A percentile compares a stretch with the other conserved stretches of the same genome.
phyloP scores from a whole-genome alignment of 495 filamentous ascomycete genomes.

The Cairneyella variabilis region DNA sequence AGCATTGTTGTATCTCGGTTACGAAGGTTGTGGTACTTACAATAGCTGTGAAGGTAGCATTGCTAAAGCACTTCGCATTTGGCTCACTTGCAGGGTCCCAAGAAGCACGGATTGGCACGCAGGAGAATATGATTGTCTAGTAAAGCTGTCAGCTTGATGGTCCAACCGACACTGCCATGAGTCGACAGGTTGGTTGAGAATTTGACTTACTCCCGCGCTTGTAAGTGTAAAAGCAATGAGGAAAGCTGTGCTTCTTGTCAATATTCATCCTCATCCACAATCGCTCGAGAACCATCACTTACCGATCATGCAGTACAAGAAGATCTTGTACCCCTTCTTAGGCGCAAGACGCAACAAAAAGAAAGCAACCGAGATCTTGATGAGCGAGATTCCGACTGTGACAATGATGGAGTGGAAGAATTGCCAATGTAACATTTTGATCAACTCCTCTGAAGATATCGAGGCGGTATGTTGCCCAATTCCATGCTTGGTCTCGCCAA shows the following conservation, averaged over 20 bases:
- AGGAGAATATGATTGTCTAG: constrained; percentile 33
- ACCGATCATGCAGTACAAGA: constrained; percentile 24
- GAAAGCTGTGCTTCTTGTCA: constrained; percentile 25
- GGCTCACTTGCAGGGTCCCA: constrained; percentile 27
- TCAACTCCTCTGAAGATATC: constrained; percentile 23
- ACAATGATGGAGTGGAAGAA: constrained; percentile 32
- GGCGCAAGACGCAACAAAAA: constrained; percentile 36
- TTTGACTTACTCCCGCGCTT: constrained; percentile 24
- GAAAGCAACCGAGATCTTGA: constrained; percentile 20
- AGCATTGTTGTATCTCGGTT: too few species aligned
- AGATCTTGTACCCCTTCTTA: constrained; percentile 29
- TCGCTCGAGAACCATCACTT: neutral
- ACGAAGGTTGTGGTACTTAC: constrained; percentile 36
- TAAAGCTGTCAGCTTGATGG: neutral
- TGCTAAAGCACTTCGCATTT: constrained; percentile 30
- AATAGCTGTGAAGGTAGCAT: constrained; percentile 31
- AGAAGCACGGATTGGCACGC: constrained; percentile 30
- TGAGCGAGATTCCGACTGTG: constrained; percentile 27
- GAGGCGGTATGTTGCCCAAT: constrained; percentile 35
- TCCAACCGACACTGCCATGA: too few species aligned
- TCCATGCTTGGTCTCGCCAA: constrained; percentile 30
- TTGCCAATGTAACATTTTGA: constrained; percentile 35
- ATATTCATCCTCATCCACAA: too few species aligned
- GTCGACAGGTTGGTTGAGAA: too few species aligned
- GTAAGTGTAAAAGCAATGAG: constrained; percentile 31